Percentiles rank a stretch among this genome's conserved stretches.
Conservation (phyloP, 2,329 filamentous ascomycete species). For the Cladosporium sphaerospermum region DNA sequence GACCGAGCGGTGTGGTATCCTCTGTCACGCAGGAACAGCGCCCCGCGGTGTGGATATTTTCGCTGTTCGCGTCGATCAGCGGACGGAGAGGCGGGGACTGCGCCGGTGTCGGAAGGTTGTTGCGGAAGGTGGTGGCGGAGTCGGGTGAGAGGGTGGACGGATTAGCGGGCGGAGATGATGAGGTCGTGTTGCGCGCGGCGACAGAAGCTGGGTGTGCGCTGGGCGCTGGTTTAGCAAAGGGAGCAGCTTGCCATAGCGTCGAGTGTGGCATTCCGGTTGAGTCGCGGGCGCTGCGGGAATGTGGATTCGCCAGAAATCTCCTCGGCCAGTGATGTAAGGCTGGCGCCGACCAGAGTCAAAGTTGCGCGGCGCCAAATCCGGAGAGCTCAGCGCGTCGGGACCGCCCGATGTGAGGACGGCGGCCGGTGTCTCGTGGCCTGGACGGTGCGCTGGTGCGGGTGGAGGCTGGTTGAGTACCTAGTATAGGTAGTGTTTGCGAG, state of each 20-base stretch:
- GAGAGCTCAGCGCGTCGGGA: constrained; percentile 6
- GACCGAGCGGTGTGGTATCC: constrained; percentile 25
- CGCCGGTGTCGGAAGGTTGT: constrained; percentile 1
- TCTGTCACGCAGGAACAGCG: constrained; percentile 25
- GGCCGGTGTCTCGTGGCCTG: neutral
- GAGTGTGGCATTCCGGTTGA: constrained; percentile 12
- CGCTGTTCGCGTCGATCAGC: constrained; percentile 3
- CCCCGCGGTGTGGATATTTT: constrained; percentile 24
- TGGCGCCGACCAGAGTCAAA: constrained; percentile 2
- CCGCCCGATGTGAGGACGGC: constrained; percentile 4
- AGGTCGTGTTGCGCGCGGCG: neutral
- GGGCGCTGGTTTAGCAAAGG: neutral
- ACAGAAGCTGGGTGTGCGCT: neutral
- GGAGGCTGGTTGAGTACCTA: neutral
- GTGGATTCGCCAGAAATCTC: constrained; percentile 4
- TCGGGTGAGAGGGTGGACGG: neutral
- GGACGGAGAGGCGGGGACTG: constrained; percentile 5
- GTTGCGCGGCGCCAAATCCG: constrained; percentile 6
- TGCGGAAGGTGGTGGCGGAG: neutral
- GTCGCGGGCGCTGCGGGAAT: constrained; percentile 3
- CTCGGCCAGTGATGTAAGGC: neutral
- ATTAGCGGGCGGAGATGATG: neutral
- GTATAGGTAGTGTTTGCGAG: neutral
- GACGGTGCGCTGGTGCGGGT: neutral
- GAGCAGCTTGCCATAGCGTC: constrained; percentile 12